Conservation (phyloP, 1,139 yeast genomes). For the Nakaseomyces bracarensis region DNA sequence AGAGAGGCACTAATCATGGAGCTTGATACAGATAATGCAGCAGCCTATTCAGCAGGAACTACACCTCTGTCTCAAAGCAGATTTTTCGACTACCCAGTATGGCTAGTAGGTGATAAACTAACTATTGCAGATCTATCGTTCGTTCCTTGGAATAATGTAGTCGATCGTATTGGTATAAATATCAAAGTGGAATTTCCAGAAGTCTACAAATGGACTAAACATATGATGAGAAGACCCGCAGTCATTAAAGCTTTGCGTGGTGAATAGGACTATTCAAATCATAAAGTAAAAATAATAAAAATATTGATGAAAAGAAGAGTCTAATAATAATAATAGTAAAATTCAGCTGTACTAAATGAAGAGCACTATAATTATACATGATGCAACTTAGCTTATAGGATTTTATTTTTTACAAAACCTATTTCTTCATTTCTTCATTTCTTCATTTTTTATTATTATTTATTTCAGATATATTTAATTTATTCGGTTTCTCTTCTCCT, state of each 20-base stretch:
- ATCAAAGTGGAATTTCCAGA: constrained; percentile 86
- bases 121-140: constrained; percentile 88
- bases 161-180: constrained; percentile 84
- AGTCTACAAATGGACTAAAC: constrained; percentile 91
- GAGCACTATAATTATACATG: too few relatives aligned
- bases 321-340: too few relatives aligned
- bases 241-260: constrained; percentile 71
- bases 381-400: too few relatives aligned
- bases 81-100: constrained; percentile 86
- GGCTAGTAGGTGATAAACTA: constrained; percentile 88
- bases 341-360: too few relatives aligned
- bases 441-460: too few relatives aligned
- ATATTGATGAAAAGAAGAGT: too few relatives aligned
- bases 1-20: constrained; percentile 89
- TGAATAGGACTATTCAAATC: constrained; percentile 34
- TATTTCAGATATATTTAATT: too few relatives aligned
- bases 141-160: constrained; percentile 96
- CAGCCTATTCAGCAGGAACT: constrained; percentile 83
- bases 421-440: too few relatives aligned
- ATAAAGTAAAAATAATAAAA: too few relatives aligned
- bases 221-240: constrained; percentile 84
- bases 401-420: too few relatives aligned
- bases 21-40: constrained; percentile 77
- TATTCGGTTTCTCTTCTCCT: too few relatives aligned
- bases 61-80: constrained; percentile 80